A percentile compares a stretch with the other conserved stretches of the same genome.
These are phyloP conservation scores for Penicillium sp. DNA, from an alignment of 2,329 filamentous ascomycete species.

Conservation along the genomic window DNA sequence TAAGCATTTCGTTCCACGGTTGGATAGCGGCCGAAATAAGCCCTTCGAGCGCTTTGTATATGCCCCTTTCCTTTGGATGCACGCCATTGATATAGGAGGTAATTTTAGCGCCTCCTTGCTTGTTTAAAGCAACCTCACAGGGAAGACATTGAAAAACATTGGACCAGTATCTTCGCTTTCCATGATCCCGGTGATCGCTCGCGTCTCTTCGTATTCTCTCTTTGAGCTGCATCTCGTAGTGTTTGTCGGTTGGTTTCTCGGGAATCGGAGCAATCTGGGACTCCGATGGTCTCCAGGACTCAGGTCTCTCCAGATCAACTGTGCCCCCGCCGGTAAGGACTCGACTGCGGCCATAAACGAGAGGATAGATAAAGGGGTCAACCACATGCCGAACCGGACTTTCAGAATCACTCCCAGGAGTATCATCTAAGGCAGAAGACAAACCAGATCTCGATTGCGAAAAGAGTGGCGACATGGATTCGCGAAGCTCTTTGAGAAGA, in stretches of 20 bases:
- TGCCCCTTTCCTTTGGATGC: slow-evolving; percentile 6
- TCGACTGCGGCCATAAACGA: slow-evolving; percentile 7
- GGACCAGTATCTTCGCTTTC: not conserved
- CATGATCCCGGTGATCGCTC: fast-evolving
- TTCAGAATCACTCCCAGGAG: not conserved
- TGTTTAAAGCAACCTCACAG: slow-evolving; percentile 1
- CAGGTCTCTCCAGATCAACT: slow-evolving; percentile 5
- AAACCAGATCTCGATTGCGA: not conserved
- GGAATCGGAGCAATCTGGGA: slow-evolving; percentile 1
- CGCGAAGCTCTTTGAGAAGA: slow-evolving; percentile 5
- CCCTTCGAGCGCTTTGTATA: slow-evolving; percentile 6
- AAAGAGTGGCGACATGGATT: slow-evolving; percentile 7
- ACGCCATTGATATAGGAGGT: slow-evolving; percentile 9
- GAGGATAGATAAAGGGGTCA: slow-evolving; percentile 10
- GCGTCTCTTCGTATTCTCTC: not conserved
- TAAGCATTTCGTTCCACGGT: slow-evolving; percentile 6
- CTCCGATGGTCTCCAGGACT: slow-evolving; percentile 1
- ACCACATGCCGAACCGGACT: slow-evolving; percentile 5
- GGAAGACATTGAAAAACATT: slow-evolving; percentile 11
- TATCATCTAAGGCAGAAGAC: not conserved
- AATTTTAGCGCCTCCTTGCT: not conserved
- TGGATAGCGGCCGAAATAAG: slow-evolving; percentile 2
- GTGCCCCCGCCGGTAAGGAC: slow-evolving; percentile 5
- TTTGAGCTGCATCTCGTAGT: not conserved
- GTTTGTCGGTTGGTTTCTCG: not conserved